Conservation (phyloP, 768 basidiomycete species). For the Naganishia vaughanmartiniae region DNA sequence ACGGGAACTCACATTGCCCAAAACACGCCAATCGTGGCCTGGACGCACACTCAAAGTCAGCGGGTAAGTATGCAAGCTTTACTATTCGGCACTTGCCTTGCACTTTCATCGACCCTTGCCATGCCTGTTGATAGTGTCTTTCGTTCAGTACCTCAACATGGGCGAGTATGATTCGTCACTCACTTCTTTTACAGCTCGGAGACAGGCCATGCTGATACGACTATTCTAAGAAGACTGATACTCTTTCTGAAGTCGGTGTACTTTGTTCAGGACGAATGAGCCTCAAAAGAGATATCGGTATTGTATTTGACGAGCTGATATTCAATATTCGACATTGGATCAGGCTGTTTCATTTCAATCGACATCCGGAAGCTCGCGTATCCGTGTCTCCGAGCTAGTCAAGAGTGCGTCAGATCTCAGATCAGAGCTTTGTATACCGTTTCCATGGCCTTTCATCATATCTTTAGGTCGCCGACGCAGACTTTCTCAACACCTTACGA, state of each 20-base stretch:
- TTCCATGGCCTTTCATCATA: too few species aligned
- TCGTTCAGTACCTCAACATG: not conserved
- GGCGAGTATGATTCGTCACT: not conserved
- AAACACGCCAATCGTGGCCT: conserved; percentile 29
- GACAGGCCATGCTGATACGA: conserved; percentile 25
- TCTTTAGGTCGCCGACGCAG: too few species aligned
- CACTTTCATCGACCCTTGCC: conserved; percentile 29
- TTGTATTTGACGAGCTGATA: too few species aligned
- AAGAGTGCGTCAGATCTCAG: too few species aligned
- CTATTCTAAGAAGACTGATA: not conserved
- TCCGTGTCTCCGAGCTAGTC: too few species aligned
- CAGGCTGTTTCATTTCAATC: too few species aligned
- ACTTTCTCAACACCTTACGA: not conserved
- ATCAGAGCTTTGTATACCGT: too few species aligned
- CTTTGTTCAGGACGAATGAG: not conserved
- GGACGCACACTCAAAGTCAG: not conserved
- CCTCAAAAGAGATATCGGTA: too few species aligned
- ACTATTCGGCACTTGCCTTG: conserved; percentile 19
- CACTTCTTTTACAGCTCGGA: conserved; percentile 31
- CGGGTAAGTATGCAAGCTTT: not conserved
- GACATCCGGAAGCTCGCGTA: too few species aligned
- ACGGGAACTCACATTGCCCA: conserved; percentile 18
- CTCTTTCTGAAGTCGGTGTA: not conserved
- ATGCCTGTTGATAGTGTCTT: conserved; percentile 13
- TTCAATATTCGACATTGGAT: too few species aligned